These are phyloP conservation scores for Fusarium ambrosium DNA, from an alignment of 2,329 filamentous ascomycete species.

Conservation along the genomic window DNA sequence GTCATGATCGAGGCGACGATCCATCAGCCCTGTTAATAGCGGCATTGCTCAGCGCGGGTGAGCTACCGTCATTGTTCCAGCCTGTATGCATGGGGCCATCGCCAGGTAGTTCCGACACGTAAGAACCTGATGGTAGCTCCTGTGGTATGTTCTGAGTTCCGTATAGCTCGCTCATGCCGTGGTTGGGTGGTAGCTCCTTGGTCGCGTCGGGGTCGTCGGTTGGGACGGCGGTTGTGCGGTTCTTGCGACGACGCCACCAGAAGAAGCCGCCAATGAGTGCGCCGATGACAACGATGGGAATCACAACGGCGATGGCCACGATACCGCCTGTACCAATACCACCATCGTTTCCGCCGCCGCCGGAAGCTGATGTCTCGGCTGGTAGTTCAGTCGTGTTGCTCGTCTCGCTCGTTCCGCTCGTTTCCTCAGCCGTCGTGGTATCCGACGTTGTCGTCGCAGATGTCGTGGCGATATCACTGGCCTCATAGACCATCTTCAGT, in stretches of 20 bases:
- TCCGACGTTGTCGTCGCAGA: constrained; percentile 10
- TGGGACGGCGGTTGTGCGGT: background rate
- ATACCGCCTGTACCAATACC: constrained; percentile 44
- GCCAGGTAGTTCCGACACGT: constrained; percentile 26
- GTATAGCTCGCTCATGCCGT: constrained; percentile 20
- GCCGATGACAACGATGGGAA: constrained; percentile 48
- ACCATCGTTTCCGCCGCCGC: background rate
- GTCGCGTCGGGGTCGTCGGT: constrained; percentile 2
- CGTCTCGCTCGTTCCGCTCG: background rate
- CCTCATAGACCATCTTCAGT: constrained; percentile 53
- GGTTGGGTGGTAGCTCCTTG: constrained; percentile 20
- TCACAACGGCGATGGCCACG: constrained; percentile 48
- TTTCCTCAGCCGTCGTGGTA: constrained; percentile 3
- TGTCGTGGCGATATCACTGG: constrained; percentile 44
- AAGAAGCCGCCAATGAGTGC: constrained; percentile 44
- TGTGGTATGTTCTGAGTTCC: constrained; percentile 17
- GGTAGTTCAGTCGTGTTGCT: background rate
- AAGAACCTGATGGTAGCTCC: constrained; percentile 10
- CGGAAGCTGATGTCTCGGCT: constrained; percentile 4
- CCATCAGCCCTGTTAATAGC: background rate
- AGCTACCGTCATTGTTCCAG: background rate
- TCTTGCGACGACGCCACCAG: constrained; percentile 47
- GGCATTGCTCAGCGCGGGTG: constrained; percentile 1
- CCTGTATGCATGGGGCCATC: background rate
- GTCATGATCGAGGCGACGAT: constrained; percentile 7